phyloP scores from a whole-genome alignment of 805 yeast species.

The Candida corydali region DNA sequence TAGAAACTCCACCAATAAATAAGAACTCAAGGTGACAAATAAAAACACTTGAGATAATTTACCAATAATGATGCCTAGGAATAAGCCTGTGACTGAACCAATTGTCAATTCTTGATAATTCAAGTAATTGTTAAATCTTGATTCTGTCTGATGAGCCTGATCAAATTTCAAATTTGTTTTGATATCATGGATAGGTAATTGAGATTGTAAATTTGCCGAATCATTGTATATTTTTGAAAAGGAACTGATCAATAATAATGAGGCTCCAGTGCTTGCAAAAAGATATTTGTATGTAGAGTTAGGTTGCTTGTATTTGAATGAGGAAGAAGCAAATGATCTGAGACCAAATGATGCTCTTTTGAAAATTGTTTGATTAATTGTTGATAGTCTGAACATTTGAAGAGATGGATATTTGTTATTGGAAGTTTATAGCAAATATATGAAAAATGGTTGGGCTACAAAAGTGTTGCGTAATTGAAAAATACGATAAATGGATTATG shows the following conservation, averaged over 20 bases:
- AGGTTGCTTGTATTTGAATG: neutral
- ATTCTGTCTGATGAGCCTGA: slow-evolving; percentile 6
- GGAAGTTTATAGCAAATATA: too few species aligned
- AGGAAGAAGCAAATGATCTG: neutral
- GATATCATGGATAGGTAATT: slow-evolving; percentile 3
- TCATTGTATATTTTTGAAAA: slow-evolving; percentile 6
- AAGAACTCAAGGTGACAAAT: slow-evolving; percentile 43
- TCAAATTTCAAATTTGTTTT: slow-evolving; percentile 4
- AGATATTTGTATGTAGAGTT: slow-evolving; percentile 7
- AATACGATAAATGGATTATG: too few species aligned
- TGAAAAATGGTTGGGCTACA: too few species aligned
- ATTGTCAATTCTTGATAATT: slow-evolving; percentile 60
- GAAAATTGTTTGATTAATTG: neutral
- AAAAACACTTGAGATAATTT: slow-evolving; percentile 54
- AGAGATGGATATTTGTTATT: too few species aligned
- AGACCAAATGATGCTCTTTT: slow-evolving; percentile 1
- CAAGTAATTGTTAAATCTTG: slow-evolving; percentile 40
- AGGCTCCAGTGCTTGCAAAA: slow-evolving; percentile 7
- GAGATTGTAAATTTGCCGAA: slow-evolving; percentile 3
- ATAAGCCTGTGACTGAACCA: slow-evolving; percentile 60
- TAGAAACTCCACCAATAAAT: slow-evolving; percentile 47
- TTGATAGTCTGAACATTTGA: neutral
- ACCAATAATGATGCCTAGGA: slow-evolving; percentile 58
- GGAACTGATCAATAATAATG: slow-evolving; percentile 3
- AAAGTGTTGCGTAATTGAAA: too few species aligned